Conservation (phyloP, 257 asterid genomes). For the Fraxinus cuspidata region DNA sequence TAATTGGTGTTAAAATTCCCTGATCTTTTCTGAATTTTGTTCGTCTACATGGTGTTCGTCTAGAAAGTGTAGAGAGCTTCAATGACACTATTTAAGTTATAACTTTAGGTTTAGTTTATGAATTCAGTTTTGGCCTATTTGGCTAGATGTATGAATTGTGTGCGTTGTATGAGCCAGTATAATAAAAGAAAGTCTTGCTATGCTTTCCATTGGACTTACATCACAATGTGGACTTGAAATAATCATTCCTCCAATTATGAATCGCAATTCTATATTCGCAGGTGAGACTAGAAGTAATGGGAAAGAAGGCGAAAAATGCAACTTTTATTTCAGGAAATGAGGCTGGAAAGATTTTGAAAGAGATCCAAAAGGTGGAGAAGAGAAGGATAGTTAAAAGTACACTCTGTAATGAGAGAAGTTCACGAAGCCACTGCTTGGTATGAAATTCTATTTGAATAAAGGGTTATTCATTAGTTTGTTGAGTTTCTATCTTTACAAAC, state of each 20-base stretch:
- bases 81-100: too few relatives aligned
- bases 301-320: slow-evolving; percentile 92
- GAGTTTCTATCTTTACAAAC: not conserved
- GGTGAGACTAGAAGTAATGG: slow-evolving; percentile 90
- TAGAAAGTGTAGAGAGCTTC: too few relatives aligned
- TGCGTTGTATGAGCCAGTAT: too few relatives aligned
- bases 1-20: too few relatives aligned
- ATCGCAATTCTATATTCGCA: slow-evolving; percentile 19
- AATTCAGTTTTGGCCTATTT: too few relatives aligned
- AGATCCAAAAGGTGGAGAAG: slow-evolving; percentile 93
- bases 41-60: too few relatives aligned
- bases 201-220: not conserved
- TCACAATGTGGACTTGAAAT: not conserved
- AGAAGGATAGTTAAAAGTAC: slow-evolving; percentile 90
- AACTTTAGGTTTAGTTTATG: too few relatives aligned
- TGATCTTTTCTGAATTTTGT: too few relatives aligned
- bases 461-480: not conserved
- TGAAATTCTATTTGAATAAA: slow-evolving; percentile 5
- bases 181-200: not conserved
- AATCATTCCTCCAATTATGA: not conserved
- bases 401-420: slow-evolving; percentile 88
- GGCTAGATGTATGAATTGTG: too few relatives aligned
- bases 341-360: slow-evolving; percentile 85
- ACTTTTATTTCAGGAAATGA: slow-evolving; percentile 82
- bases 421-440: slow-evolving; percentile 98